phyloP scores from a whole-genome alignment of 2,329 filamentous ascomycete genomes.

The Amesomyces nigricolor region DNA sequence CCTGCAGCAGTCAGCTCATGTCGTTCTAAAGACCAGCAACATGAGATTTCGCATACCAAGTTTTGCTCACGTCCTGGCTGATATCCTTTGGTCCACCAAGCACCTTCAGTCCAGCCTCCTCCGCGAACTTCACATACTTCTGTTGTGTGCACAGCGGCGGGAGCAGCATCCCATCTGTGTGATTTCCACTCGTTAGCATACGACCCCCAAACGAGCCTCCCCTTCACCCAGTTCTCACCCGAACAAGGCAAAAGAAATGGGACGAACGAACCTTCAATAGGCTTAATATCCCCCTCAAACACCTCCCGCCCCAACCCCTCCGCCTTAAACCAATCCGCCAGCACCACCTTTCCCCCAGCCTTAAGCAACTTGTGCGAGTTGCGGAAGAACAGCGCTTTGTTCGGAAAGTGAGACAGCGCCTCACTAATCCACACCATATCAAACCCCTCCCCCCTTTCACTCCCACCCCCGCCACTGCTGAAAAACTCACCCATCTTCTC shows the following conservation, averaged over 20 bases:
- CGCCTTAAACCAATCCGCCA: constrained; percentile 59
- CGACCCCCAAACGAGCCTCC: neutral
- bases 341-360: constrained; percentile 46
- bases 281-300: constrained; percentile 49
- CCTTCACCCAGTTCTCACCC: too few relatives aligned
- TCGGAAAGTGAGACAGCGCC: constrained; percentile 54
- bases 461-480: constrained; percentile 21
- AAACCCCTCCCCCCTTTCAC: constrained; percentile 33
- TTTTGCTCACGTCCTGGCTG: constrained; percentile 52
- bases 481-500: constrained; percentile 55
- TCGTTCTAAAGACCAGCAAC: neutral
- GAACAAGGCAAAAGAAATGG: neutral
- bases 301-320: constrained; percentile 40
- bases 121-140: constrained; percentile 48
- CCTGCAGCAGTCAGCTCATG: constrained; percentile 35
- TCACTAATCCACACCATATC: constrained; percentile 59
- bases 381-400: constrained; percentile 53
- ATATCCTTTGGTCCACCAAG: constrained; percentile 48
- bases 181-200: neutral
- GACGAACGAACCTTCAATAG: constrained; percentile 46
- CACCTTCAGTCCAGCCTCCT: constrained; percentile 42
- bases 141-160: constrained; percentile 49
- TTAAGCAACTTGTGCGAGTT: constrained; percentile 46
- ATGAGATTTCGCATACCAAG: constrained; percentile 42
- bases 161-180: constrained; percentile 53